These are phyloP conservation scores for Cyclotella choctawhatcheeana DNA, from an alignment of 108 stramenopile species.

Conservation along the genomic window DNA sequence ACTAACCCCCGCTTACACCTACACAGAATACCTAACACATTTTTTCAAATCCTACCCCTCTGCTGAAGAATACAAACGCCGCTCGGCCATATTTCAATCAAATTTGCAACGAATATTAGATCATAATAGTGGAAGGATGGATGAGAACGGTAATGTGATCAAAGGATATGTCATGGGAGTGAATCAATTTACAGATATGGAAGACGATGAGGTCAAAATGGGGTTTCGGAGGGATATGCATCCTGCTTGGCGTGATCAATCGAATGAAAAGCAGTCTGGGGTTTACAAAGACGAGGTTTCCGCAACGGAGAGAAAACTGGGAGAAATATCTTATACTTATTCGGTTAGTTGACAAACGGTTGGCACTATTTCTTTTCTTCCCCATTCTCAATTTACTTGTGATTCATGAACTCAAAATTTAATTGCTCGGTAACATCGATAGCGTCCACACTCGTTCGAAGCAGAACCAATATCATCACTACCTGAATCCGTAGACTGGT, in stretches of 20 bases:
- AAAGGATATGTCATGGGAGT: slow-evolving; percentile 53
- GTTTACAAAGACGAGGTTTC: neutral
- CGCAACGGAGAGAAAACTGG: neutral
- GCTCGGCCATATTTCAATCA: slow-evolving; percentile 50
- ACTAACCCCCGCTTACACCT: slow-evolving; percentile 49
- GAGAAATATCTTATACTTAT: neutral
- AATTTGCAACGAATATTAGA: slow-evolving; percentile 58
- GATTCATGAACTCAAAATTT: neutral
- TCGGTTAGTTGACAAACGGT: neutral
- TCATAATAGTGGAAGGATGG: slow-evolving; percentile 55
- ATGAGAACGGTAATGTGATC: slow-evolving; percentile 24
- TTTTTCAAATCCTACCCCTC: slow-evolving; percentile 52
- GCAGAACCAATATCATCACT: slow-evolving; percentile 55
- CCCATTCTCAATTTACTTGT: neutral
- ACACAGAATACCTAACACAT: slow-evolving; percentile 54
- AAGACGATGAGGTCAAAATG: slow-evolving; percentile 15
- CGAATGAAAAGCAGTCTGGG: neutral
- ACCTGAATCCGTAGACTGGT: slow-evolving; percentile 83
- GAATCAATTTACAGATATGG: slow-evolving; percentile 72
- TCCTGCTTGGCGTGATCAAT: slow-evolving; percentile 17
- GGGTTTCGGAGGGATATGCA: slow-evolving; percentile 19
- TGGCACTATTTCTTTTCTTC: neutral
- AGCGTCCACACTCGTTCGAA: slow-evolving; percentile 37
- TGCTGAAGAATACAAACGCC: slow-evolving; percentile 46
- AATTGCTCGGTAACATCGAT: neutral